phyloP scores from a whole-genome alignment of 495 filamentous ascomycete species.

The Astrothelium macrocarpum region DNA sequence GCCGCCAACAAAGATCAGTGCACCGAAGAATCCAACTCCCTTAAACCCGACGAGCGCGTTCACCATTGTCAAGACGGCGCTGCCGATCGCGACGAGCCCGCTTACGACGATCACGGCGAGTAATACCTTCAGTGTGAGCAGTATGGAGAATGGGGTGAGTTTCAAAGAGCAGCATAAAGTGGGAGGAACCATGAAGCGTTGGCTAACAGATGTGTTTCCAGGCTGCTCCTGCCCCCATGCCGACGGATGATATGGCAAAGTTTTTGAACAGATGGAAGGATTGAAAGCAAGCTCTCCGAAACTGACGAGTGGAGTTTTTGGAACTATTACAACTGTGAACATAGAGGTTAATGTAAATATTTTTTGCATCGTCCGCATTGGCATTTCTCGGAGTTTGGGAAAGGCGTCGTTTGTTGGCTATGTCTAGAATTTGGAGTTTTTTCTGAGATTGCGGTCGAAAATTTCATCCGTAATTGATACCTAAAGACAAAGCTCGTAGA shows the following conservation, averaged over 20 bases:
- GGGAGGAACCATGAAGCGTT: background rate
- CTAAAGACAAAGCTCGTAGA: background rate
- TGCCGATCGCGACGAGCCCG: conserved; percentile 43
- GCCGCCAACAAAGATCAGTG: conserved; percentile 56
- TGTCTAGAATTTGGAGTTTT: background rate
- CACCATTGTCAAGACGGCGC: conserved; percentile 46
- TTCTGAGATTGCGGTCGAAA: background rate
- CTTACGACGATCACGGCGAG: conserved; percentile 52
- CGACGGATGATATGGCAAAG: conserved; percentile 48
- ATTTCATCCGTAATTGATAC: background rate
- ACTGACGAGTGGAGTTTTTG: background rate
- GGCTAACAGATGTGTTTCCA: conserved; percentile 21
- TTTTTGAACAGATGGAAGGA: conserved; percentile 53
- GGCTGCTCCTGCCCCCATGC: conserved; percentile 39
- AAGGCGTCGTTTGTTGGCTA: background rate
- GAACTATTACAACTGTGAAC: background rate
- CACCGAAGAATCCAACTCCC: conserved; percentile 41
- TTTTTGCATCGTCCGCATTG: background rate
- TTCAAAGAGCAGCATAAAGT: conserved; percentile 2
- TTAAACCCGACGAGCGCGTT: conserved; percentile 55
- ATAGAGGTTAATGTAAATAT: background rate
- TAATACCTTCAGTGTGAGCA: conserved; percentile 46
- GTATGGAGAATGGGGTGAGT: conserved; percentile 58
- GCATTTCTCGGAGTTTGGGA: background rate
- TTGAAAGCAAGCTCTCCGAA: conserved; percentile 20